These are phyloP conservation scores for Xylariaceae sp. DNA, from an alignment of 2,329 filamentous ascomycete genomes.

Conservation along the genomic window DNA sequence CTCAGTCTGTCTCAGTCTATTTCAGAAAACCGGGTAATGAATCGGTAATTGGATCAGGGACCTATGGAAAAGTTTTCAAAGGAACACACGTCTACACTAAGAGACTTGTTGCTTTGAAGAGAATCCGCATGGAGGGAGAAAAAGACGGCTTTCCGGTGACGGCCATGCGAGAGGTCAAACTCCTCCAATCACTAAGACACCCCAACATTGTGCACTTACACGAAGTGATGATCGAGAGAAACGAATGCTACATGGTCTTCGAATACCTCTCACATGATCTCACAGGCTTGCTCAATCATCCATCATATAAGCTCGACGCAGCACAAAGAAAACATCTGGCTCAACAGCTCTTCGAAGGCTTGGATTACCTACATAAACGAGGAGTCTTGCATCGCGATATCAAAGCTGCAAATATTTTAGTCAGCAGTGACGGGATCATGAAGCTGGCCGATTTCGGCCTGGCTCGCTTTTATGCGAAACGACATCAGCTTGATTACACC, in stretches of 20 bases:
- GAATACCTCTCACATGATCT: conserved; percentile 97
- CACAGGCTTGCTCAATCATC: conserved; percentile 93
- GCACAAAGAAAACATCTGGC: conserved; percentile 93
- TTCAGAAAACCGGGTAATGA: conserved; percentile 97
- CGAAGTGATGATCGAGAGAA: conserved; percentile 97
- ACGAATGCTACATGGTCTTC: conserved; percentile 99
- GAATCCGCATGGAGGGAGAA: conserved; percentile 93
- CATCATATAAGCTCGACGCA: conserved; percentile 81
- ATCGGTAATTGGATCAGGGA: conserved; percentile 93
- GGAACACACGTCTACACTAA: conserved; percentile 92
- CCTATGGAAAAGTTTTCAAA: conserved; percentile 95
- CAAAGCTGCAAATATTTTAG: conserved; percentile 96
- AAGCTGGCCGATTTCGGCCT: conserved; percentile 97
- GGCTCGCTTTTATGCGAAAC: conserved; percentile 94
- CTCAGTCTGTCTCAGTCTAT: conserved; percentile 85
- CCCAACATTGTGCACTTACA: conserved; percentile 81
- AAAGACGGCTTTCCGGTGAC: conserved; percentile 90
- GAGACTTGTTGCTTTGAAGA: conserved; percentile 82
- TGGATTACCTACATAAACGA: conserved; percentile 90
- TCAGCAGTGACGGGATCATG: conserved; percentile 85
- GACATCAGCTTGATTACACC: conserved; percentile 90
- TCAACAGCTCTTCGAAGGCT: conserved; percentile 88
- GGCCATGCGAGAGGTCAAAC: conserved; percentile 87
- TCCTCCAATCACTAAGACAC: conserved; percentile 85
- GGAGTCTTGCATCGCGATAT: conserved; percentile 98